These are phyloP conservation scores for Epichloe festucae DNA, from an alignment of 2,329 filamentous ascomycete genomes.

Conservation along the genomic window DNA sequence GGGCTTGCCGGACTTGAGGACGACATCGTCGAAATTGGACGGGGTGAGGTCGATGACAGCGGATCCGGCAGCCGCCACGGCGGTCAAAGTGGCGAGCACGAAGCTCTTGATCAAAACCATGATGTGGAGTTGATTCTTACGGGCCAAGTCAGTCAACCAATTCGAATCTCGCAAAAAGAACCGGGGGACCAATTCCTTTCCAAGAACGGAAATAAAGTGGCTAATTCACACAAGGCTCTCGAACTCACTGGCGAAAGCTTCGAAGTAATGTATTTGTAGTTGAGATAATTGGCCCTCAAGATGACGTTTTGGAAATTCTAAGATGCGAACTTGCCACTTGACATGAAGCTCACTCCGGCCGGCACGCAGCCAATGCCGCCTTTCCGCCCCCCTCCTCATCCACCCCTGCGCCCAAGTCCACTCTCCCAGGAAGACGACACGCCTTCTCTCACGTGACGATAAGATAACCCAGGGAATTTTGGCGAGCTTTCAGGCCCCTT, in stretches of 20 bases:
- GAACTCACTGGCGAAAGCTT: neutral
- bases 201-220: neutral
- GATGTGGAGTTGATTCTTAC: constrained; percentile 10
- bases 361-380: neutral
- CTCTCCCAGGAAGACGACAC: neutral
- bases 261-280: neutral
- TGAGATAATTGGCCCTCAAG: neutral
- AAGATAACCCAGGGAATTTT: constrained; percentile 1
- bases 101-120: constrained; percentile 51
- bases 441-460: constrained; percentile 10
- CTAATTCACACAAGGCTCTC: neutral
- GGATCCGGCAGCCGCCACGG: constrained; percentile 53
- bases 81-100: constrained; percentile 41
- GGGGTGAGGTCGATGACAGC: constrained; percentile 84
- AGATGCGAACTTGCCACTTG: constrained; percentile 1
- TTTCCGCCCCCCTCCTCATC: constrained; percentile 1
- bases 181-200: no score
- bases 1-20: constrained; percentile 84
- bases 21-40: constrained; percentile 80
- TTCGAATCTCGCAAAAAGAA: neutral
- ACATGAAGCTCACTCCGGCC: neutral
- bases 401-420: neutral
- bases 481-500: neutral
- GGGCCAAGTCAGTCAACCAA: neutral
- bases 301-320: neutral